phyloP scores from a whole-genome alignment of 2,329 filamentous ascomycete species.

The Colletotrichum gigasporum region DNA sequence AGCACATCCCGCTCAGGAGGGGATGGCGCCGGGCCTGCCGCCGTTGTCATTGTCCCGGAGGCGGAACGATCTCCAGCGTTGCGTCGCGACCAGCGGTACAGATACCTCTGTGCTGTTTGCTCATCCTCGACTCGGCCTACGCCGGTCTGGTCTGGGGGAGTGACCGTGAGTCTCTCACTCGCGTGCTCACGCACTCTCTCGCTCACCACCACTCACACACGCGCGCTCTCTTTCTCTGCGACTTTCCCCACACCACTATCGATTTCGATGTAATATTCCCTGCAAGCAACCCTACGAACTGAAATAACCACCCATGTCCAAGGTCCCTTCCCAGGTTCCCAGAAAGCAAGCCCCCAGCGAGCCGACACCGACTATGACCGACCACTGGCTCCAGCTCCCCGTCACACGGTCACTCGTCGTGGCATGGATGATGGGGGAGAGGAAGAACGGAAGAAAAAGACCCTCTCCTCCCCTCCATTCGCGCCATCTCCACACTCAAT shows the following conservation, averaged over 20 bases:
- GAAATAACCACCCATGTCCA: slow-evolving; percentile 19
- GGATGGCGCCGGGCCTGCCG: too few species aligned
- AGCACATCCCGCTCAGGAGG: neutral
- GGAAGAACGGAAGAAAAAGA: slow-evolving; percentile 1
- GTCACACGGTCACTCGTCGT: slow-evolving; percentile 27
- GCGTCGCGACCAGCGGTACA: too few species aligned
- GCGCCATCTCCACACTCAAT: slow-evolving; percentile 26
- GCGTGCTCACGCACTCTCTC: too few species aligned
- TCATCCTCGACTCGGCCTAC: neutral
- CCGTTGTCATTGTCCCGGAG: too few species aligned
- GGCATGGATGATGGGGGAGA: slow-evolving; percentile 7
- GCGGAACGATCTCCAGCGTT: too few species aligned
- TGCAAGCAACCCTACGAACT: slow-evolving; percentile 26
- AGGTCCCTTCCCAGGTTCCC: neutral
- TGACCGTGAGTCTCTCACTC: neutral
- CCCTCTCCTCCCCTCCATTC: slow-evolving; percentile 15
- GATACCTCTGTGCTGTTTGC: neutral
- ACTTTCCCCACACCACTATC: slow-evolving; percentile 30
- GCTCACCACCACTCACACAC: neutral
- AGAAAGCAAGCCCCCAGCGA: slow-evolving; percentile 17
- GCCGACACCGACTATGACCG: slow-evolving; percentile 20
- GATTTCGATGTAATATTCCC: slow-evolving; percentile 31
- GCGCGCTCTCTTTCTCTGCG: neutral
- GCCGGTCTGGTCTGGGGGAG: neutral
- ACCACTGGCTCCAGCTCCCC: slow-evolving; percentile 25